Conservation (phyloP, 495 filamentous ascomycete species). For the Podospora didyma region DNA sequence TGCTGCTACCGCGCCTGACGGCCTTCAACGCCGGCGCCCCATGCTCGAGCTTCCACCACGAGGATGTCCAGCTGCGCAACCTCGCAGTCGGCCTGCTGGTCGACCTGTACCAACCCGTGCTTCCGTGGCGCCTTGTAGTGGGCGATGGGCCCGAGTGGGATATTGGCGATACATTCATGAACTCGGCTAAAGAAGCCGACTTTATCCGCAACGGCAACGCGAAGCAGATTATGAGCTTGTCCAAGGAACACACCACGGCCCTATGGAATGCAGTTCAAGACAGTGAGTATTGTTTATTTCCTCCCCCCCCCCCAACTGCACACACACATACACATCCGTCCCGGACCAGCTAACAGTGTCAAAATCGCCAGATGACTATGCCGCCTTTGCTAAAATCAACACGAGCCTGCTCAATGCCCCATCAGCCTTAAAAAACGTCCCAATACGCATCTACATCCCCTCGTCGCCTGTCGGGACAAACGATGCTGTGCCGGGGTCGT, state of each 20-base stretch:
- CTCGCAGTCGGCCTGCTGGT: slow-evolving; percentile 83
- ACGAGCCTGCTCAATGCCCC: slow-evolving; percentile 73
- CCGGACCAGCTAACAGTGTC: neutral
- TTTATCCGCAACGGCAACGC: slow-evolving; percentile 88
- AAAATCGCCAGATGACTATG: slow-evolving; percentile 61
- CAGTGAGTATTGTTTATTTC: slow-evolving; percentile 47
- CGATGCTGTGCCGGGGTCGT: slow-evolving; percentile 39
- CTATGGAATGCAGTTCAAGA: slow-evolving; percentile 83
- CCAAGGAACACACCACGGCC: slow-evolving; percentile 78
- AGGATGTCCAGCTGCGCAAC: slow-evolving; percentile 64
- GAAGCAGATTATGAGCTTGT: slow-evolving; percentile 87
- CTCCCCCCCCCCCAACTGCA: slow-evolving; percentile 2
- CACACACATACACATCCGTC: no score
- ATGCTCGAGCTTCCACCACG: slow-evolving; percentile 79
- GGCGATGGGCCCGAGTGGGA: slow-evolving; percentile 59
- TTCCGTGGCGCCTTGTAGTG: slow-evolving; percentile 77
- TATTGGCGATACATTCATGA: slow-evolving; percentile 85
- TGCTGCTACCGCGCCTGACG: slow-evolving; percentile 74
- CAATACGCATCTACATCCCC: slow-evolving; percentile 84
- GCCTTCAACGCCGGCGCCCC: slow-evolving; percentile 63
- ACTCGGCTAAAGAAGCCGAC: slow-evolving; percentile 93
- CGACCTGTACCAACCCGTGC: slow-evolving; percentile 63
- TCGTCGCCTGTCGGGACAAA: slow-evolving; percentile 48
- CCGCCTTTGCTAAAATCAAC: slow-evolving; percentile 68
- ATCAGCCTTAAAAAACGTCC: slow-evolving; percentile 73